phyloP scores from a whole-genome alignment of 2,329 filamentous ascomycete species.

The Microcera coccophila region DNA sequence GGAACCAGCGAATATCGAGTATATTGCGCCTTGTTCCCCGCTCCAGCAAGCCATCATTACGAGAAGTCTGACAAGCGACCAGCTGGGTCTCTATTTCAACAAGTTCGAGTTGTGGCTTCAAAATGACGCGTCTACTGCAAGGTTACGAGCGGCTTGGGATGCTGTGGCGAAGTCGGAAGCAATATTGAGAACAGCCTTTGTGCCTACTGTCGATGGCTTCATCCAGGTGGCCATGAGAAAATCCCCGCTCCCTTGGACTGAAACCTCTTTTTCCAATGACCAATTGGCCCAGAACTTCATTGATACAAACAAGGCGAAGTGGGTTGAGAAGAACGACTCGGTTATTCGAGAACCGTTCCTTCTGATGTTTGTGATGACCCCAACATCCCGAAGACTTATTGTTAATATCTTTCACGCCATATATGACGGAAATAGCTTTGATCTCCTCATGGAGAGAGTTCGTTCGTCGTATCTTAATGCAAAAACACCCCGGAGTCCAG shows the following conservation, averaged over 20 bases:
- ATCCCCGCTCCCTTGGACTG: constrained; percentile 41
- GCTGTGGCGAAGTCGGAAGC: constrained; percentile 49
- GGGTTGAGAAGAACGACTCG: constrained; percentile 50
- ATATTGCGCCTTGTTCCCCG: constrained; percentile 76
- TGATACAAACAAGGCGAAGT: constrained; percentile 39
- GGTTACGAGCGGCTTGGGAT: constrained; percentile 56
- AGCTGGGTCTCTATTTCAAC: constrained; percentile 68
- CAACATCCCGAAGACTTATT: constrained; percentile 44
- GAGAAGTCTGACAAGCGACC: constrained; percentile 54
- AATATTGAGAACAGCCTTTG: constrained; percentile 69
- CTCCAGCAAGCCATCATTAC: constrained; percentile 85
- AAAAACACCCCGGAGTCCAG: constrained; percentile 37
- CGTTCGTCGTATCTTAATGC: constrained; percentile 17
- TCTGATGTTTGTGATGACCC: constrained; percentile 42
- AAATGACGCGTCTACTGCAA: constrained; percentile 39
- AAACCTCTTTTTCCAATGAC: constrained; percentile 27
- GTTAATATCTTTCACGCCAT: constrained; percentile 79
- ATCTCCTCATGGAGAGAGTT: constrained; percentile 61
- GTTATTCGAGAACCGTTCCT: constrained; percentile 15
- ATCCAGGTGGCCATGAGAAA: constrained; percentile 64
- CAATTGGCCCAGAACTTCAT: constrained; percentile 33
- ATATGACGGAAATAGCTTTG: constrained; percentile 80
- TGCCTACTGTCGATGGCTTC: constrained; percentile 69
- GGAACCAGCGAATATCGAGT: constrained; percentile 56
- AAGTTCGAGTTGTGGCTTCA: constrained; percentile 61